These are phyloP conservation scores for Candida verbasci DNA, from an alignment of 805 yeast genomes.

Conservation along the genomic window DNA sequence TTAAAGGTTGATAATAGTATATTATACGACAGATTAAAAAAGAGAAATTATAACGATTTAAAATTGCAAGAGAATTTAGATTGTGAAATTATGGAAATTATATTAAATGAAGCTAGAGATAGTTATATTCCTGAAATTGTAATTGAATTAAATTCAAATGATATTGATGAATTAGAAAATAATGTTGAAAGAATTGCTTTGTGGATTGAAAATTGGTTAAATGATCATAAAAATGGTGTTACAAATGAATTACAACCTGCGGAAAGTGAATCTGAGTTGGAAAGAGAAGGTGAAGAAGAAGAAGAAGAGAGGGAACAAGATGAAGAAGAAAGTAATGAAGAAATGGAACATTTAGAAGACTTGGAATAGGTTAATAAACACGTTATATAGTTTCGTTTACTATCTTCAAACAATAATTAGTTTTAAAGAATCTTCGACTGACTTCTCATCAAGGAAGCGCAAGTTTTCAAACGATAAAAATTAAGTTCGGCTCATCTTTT, in stretches of 20 bases:
- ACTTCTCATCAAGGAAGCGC: too few relatives aligned
- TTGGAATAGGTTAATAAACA: not conserved
- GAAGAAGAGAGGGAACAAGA: constrained; percentile 6
- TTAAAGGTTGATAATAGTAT: constrained; percentile 69
- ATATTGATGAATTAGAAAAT: constrained; percentile 71
- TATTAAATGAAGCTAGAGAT: constrained; percentile 81
- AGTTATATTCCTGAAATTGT: constrained; percentile 76
- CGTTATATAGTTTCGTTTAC: too few relatives aligned
- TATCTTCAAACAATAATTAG: too few relatives aligned
- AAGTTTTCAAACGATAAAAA: too few relatives aligned
- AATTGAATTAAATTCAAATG: constrained; percentile 71
- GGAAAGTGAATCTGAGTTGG: constrained; percentile 12
- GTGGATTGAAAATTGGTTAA: constrained; percentile 77
- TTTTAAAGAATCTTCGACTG: too few relatives aligned
- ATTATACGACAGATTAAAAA: constrained; percentile 69
- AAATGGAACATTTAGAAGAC: constrained; percentile 7
- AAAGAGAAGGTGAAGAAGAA: constrained; percentile 10
- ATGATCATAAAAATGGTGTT: constrained; percentile 41
- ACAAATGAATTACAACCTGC: constrained; percentile 20
- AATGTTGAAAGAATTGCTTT: constrained; percentile 70
- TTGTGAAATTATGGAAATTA: constrained; percentile 94
- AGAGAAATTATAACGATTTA: constrained; percentile 72
- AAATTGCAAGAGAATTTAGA: constrained; percentile 91
- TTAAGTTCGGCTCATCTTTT: too few relatives aligned
- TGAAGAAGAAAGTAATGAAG: constrained; percentile 4